phyloP scores from a whole-genome alignment of 1,284 basidiomycete genomes.

The Moniliella sp. region DNA sequence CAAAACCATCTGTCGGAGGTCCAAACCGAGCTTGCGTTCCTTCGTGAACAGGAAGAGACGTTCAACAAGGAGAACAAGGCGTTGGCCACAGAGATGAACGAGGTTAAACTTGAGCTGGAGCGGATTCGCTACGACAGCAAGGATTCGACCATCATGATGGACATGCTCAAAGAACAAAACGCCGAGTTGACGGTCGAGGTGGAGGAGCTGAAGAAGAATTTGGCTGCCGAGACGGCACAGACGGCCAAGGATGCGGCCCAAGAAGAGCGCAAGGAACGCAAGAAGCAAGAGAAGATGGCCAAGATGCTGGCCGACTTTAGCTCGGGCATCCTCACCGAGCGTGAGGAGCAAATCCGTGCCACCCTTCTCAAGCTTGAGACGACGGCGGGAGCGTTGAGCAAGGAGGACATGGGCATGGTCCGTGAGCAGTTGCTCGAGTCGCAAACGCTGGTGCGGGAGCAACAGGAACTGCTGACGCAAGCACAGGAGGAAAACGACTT shows the following conservation, averaged over 20 bases:
- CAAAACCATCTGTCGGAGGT: slow-evolving; percentile 35
- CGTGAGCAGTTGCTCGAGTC: slow-evolving; percentile 71
- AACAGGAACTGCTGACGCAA: slow-evolving; percentile 66
- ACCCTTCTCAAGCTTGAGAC: slow-evolving; percentile 58
- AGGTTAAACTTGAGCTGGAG: slow-evolving; percentile 72
- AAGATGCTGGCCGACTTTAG: slow-evolving; percentile 94
- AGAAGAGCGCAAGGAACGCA: slow-evolving; percentile 83
- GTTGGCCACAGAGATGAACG: slow-evolving; percentile 48
- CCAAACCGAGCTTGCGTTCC: slow-evolving; percentile 58
- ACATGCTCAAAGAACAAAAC: slow-evolving; percentile 86
- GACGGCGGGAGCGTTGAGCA: slow-evolving; percentile 32
- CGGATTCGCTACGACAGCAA: slow-evolving; percentile 85
- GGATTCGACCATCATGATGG: slow-evolving; percentile 77
- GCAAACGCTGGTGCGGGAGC: slow-evolving; percentile 63
- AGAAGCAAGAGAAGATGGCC: slow-evolving; percentile 98
- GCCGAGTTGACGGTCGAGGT: slow-evolving; percentile 65
- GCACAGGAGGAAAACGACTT: slow-evolving; percentile 80
- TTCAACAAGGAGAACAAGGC: slow-evolving; percentile 19
- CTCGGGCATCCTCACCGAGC: slow-evolving; percentile 62
- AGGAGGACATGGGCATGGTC: slow-evolving; percentile 57
- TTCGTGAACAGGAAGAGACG: slow-evolving; percentile 53
- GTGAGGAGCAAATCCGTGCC: slow-evolving; percentile 69
- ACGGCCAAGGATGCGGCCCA: slow-evolving; percentile 48
- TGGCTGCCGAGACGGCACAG: slow-evolving; percentile 10
- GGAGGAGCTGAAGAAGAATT: slow-evolving; percentile 48